phyloP scores from a whole-genome alignment of 2,329 filamentous ascomycete species.

The Diaporthe ampelina region DNA sequence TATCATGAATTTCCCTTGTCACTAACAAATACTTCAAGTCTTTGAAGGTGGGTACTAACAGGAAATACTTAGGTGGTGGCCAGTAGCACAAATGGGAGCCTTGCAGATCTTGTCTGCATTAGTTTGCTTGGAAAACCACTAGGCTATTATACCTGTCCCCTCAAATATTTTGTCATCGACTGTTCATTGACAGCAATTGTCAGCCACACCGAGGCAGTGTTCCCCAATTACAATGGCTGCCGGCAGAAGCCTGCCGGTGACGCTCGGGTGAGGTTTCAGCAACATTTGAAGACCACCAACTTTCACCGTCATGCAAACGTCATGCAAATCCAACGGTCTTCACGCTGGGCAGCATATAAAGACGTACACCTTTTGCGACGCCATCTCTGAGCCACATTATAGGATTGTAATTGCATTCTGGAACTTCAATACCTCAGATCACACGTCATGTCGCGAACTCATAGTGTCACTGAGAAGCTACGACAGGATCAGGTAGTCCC shows the following conservation, averaged over 20 bases:
- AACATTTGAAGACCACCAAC: neutral
- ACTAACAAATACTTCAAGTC: too few relatives aligned
- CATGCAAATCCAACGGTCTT: neutral
- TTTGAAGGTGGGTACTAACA: too few relatives aligned
- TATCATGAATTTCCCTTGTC: too few relatives aligned
- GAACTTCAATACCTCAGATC: too few relatives aligned
- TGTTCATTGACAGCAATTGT: neutral
- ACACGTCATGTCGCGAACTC: neutral
- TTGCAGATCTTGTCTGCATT: neutral
- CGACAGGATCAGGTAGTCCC: neutral
- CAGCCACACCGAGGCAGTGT: neutral
- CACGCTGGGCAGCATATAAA: neutral
- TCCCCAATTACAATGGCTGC: neutral
- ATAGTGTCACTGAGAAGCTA: neutral
- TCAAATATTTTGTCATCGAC: neutral
- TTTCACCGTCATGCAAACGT: slow-evolving; percentile 2
- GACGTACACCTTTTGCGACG: neutral
- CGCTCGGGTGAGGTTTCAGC: neutral
- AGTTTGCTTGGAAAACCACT: neutral
- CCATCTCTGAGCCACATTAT: neutral
- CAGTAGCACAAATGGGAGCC: neutral
- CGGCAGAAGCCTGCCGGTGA: neutral
- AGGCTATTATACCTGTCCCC: neutral
- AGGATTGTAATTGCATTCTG: too few relatives aligned
- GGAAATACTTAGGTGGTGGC: neutral